Evolutionary conservation across 345 rosid species (phyloP).

Genomic region (Toxicodendron radicans): DNA sequence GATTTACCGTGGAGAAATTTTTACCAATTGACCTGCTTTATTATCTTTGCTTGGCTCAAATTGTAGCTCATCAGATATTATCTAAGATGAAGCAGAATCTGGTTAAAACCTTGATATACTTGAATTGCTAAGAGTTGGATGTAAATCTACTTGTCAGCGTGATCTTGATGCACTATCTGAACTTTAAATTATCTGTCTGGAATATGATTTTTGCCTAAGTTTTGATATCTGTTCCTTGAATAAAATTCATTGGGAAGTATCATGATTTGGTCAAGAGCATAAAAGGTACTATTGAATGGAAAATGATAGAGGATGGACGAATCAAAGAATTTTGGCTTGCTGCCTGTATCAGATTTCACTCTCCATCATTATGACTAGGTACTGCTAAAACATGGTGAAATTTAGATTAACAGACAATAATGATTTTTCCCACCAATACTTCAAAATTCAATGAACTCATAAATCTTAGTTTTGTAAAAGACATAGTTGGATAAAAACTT

Average conservation of each 20-base stretch:
- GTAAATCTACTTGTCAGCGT: background rate
- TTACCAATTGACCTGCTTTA: background rate
- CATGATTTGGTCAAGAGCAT: background rate
- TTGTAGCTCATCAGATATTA: background rate
- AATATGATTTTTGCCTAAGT: background rate
- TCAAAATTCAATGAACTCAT: background rate
- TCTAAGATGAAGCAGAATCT: background rate
- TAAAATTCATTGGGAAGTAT: background rate
- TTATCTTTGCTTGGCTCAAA: background rate
- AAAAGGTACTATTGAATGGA: background rate
- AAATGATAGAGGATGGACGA: background rate
- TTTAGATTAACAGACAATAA: background rate
- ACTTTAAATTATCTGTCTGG: background rate
- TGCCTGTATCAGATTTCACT: background rate
- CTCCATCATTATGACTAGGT: constrained; percentile 1
- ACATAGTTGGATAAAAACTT: background rate
- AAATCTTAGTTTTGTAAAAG: background rate
- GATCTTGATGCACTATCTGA: background rate
- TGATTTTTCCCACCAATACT: background rate
- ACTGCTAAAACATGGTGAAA: background rate
- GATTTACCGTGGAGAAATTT: background rate
- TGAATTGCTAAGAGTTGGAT: constrained; percentile 1
- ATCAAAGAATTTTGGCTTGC: background rate
- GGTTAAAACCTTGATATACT: background rate
- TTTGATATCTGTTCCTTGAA: background rate